phyloP scores from a whole-genome alignment of 495 filamentous ascomycete species.

The Terfezia claveryi region DNA sequence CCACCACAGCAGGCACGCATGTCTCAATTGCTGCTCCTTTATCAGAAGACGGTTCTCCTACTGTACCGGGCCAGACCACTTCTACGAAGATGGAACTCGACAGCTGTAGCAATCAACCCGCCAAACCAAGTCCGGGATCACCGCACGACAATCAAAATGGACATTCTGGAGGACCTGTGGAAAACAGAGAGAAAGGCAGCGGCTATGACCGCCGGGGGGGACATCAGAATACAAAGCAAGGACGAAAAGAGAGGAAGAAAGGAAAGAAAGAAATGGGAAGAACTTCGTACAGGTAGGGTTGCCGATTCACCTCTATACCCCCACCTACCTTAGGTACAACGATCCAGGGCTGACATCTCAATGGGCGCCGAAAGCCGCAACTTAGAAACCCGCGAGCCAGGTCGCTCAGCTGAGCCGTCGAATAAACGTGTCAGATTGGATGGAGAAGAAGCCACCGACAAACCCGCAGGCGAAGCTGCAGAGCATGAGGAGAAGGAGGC shows the following conservation, averaged over 20 bases:
- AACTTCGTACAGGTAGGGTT: background rate
- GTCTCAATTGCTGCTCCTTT: background rate
- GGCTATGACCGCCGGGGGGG: background rate
- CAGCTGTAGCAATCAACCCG: background rate
- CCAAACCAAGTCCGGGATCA: background rate
- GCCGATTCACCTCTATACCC: background rate
- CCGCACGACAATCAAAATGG: background rate
- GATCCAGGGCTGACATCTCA: background rate
- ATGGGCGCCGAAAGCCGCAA: background rate
- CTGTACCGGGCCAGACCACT: background rate
- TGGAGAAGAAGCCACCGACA: background rate
- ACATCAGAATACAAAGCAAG: background rate
- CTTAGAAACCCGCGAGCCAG: background rate
- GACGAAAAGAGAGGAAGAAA: background rate
- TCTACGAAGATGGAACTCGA: background rate
- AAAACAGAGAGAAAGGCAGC: background rate
- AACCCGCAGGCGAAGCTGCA: background rate
- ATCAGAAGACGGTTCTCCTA: background rate
- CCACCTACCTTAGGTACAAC: background rate
- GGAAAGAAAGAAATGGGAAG: background rate
- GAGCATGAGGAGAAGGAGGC: constrained; percentile 30
- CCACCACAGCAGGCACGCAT: background rate
- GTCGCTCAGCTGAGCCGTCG: background rate
- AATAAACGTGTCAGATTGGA: background rate
- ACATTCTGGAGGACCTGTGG: background rate